These are phyloP conservation scores for Zizania latifolia DNA, from an alignment of 176 grass and related monocot genomes.

Conservation along the genomic window DNA sequence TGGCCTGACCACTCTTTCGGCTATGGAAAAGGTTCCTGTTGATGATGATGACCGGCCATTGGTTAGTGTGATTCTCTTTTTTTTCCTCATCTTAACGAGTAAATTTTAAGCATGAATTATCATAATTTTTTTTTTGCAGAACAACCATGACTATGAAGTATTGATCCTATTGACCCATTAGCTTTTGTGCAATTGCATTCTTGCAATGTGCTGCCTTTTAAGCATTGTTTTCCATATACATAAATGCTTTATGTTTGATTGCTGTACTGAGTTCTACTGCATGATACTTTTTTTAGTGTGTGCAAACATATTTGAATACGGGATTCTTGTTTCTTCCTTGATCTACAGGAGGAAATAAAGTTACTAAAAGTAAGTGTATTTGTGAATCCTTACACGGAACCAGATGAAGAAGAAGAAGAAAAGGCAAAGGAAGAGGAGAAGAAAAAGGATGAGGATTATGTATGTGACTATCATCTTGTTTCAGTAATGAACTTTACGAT, in stretches of 20 bases:
- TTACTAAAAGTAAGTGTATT: constrained; percentile 66
- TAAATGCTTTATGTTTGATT: not conserved
- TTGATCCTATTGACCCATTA: not conserved
- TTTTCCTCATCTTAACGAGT: not conserved
- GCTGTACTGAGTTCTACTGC: not conserved
- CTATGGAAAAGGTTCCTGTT: constrained; percentile 93
- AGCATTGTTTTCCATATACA: not conserved
- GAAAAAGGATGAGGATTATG: constrained; percentile 75
- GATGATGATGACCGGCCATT: constrained; percentile 86
- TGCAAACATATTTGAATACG: not conserved
- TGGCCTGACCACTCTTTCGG: constrained; percentile 71
- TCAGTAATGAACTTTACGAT: not conserved
- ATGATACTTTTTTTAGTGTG: not conserved
- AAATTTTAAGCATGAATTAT: not conserved
- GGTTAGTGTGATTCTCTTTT: constrained; percentile 44
- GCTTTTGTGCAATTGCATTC: not conserved
- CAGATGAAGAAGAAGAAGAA: constrained; percentile 90
- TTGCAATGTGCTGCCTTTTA: not conserved
- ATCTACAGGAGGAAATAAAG: constrained; percentile 92
- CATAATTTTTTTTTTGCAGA: not conserved
- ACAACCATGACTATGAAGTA: not conserved
- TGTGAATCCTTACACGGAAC: constrained; percentile 87
- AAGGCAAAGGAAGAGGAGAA: constrained; percentile 66
- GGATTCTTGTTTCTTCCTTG: not conserved
- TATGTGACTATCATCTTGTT: constrained; percentile 36